phyloP scores from a whole-genome alignment of 2,329 filamentous ascomycete species.

The Dendrostoma leiphaemia region DNA sequence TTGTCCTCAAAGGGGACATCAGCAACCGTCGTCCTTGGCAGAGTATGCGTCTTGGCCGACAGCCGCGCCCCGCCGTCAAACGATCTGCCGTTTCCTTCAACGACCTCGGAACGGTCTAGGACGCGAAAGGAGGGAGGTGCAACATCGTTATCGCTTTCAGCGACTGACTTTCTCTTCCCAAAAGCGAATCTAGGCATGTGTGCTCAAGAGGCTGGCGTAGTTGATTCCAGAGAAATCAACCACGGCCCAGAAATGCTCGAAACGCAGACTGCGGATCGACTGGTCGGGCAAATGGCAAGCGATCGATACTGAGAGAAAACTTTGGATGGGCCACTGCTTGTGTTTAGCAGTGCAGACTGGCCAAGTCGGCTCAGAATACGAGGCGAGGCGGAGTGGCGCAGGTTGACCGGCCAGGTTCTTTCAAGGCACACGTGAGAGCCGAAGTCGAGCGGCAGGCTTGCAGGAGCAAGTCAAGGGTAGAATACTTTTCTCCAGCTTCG shows the following conservation, averaged over 20 bases:
- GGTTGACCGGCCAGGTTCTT: constrained; percentile 7
- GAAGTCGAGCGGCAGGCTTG: constrained; percentile 5
- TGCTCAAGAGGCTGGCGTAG: constrained; percentile 26
- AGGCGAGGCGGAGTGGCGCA: constrained; percentile 18
- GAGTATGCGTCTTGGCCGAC: constrained; percentile 34
- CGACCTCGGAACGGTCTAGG: constrained; percentile 50
- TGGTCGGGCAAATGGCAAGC: not conserved
- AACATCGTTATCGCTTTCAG: constrained; percentile 51
- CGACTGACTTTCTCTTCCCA: constrained; percentile 58
- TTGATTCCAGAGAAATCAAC: constrained; percentile 17
- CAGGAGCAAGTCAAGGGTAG: not conserved
- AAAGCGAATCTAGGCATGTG: constrained; percentile 64
- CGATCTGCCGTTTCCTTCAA: constrained; percentile 36
- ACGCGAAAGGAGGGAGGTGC: constrained; percentile 57
- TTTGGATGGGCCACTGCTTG: constrained; percentile 3
- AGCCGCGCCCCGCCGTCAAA: constrained; percentile 50
- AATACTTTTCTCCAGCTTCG: constrained; percentile 18
- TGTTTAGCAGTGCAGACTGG: constrained; percentile 8
- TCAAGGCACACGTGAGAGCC: constrained; percentile 15
- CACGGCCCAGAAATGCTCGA: constrained; percentile 18
- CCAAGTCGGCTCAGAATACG: constrained; percentile 16
- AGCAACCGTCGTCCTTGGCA: constrained; percentile 37
- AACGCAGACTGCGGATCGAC: constrained; percentile 7
- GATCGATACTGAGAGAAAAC: constrained; percentile 1
- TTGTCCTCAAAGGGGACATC: constrained; percentile 48